A percentile compares a stretch with the other conserved stretches of the same genome.
phyloP scores from a whole-genome alignment of 202 grass and related monocot species.

The Dendrocalamus latiflorus region DNA sequence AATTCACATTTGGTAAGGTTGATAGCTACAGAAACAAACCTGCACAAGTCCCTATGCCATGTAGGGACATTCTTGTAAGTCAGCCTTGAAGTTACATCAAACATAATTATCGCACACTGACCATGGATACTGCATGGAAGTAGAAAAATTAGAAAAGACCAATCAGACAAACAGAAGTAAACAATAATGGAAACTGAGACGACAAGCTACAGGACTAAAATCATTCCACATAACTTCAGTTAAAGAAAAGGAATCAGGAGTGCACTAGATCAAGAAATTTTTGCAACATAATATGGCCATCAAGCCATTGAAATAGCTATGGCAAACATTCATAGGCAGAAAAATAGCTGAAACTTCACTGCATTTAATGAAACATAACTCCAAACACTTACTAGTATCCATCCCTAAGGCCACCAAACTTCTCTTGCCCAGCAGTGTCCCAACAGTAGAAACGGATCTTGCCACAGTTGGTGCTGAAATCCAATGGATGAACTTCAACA shows the following conservation, averaged over 20 bases:
- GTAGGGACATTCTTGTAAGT: conserved; percentile 88
- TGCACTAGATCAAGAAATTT: background rate
- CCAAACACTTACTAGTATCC: conserved; percentile 72
- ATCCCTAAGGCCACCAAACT: conserved; percentile 82
- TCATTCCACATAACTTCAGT: background rate
- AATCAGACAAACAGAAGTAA: background rate
- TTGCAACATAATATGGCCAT: too few species aligned
- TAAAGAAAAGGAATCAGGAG: background rate
- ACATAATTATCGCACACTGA: conserved; percentile 82
- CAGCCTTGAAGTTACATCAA: conserved; percentile 76
- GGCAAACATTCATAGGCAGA: background rate
- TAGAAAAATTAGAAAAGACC: background rate
- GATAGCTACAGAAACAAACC: conserved; percentile 16
- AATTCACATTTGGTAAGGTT: background rate
- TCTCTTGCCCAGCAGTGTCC: conserved; percentile 87
- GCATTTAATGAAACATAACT: background rate
- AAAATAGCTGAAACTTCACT: background rate
- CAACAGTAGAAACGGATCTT: conserved; percentile 88
- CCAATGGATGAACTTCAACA: conserved; percentile 79
- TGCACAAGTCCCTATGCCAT: conserved; percentile 86
- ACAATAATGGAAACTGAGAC: background rate
- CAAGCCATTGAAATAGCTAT: background rate
- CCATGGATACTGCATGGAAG: conserved; percentile 59
- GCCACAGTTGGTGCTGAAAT: conserved; percentile 83
- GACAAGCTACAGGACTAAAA: background rate